Evolutionary conservation across 805 yeast genomes (phyloP), one percentile per base, ranked within the genome.

Genomic region (Saccharomycopsis schoenii): DNA sequence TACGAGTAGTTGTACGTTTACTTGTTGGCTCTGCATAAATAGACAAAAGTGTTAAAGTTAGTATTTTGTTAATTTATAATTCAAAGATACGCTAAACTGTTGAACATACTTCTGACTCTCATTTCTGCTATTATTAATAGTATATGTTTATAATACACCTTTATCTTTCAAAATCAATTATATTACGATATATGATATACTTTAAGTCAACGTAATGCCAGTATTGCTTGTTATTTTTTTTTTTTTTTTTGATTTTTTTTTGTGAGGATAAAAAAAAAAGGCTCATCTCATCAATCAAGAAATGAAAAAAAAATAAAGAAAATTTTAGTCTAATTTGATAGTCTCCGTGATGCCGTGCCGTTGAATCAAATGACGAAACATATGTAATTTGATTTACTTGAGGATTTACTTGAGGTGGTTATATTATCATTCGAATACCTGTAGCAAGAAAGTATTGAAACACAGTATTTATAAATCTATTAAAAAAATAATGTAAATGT

Each of bases 1-100:
- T 83, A 73, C 96, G 90, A 69, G 98, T 93, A 71, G 94, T 82
- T 58, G 85, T 80, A 76, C 98, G 84, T 76, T 93, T 94, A 63
- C 96, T 88, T 47, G 91, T 86, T 39, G 66, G 66, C 39, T 64
- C 60, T 63, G n/a, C 17, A 54, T 40, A 6, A 19, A n/a, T 43
- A 10, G 14, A 52, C 15, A 34, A 34, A 37, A 5, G 12, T 14
- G 14, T 52, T 14, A 4, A 58, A 9, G 25, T 40, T 58, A 21
- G 36, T 50, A 8, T 19, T 10, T 47, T 17, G 9, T n/a, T 41
- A 24, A 51, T 25, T 11, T 15, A 51, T 51, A 25, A 21, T 24
- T 43, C 8, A 3, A 12, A n/a, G 2, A 17, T 10, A 14, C 29
- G 29, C 1, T 8, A 2, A 14, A 24, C 6, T 8, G 12, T 15